phyloP scores from a whole-genome alignment of 352 stramenopile species.

The Pythium vanterpoolii region DNA sequence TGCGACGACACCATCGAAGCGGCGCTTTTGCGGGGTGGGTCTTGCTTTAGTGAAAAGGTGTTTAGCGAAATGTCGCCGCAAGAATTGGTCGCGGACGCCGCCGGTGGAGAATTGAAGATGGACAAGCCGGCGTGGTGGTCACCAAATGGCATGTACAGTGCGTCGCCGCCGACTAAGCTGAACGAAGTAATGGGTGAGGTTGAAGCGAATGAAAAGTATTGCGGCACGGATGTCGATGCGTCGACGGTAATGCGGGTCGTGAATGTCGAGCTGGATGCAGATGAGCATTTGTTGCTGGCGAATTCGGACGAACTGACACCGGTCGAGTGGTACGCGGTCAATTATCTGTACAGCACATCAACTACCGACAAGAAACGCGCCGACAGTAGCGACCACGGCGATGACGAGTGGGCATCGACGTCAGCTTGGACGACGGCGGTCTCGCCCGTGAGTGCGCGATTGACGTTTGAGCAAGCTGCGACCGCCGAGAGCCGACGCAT shows the following conservation, averaged over 20 bases:
- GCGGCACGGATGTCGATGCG: slow-evolving; percentile 35
- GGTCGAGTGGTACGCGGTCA: slow-evolving; percentile 85
- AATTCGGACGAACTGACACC: slow-evolving; percentile 82
- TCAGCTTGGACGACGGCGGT: slow-evolving; percentile 5
- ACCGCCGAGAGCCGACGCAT: slow-evolving; percentile 7
- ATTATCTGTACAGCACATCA: slow-evolving; percentile 63
- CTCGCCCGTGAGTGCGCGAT: slow-evolving; percentile 1
- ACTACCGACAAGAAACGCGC: slow-evolving; percentile 43
- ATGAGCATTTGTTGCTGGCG: slow-evolving; percentile 78
- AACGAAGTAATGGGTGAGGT: slow-evolving; percentile 28
- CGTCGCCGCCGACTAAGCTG: slow-evolving; percentile 7
- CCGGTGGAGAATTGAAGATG: slow-evolving; percentile 30
- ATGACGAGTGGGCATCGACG: slow-evolving; percentile 26
- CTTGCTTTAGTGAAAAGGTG: slow-evolving; percentile 73
- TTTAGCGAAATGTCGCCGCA: slow-evolving; percentile 72
- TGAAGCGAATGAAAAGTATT: slow-evolving; percentile 51
- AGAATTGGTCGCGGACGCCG: slow-evolving; percentile 53
- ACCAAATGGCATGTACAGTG: slow-evolving; percentile 27
- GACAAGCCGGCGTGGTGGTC: slow-evolving; percentile 76
- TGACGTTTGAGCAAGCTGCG: slow-evolving; percentile 19
- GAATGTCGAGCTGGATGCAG: slow-evolving; percentile 68
- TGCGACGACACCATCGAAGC: slow-evolving; percentile 79
- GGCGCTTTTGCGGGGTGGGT: slow-evolving; percentile 66
- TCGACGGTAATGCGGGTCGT: slow-evolving; percentile 48
- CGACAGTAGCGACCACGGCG: slow-evolving; percentile 5